Base-by-base conservation (phyloP, 108 stramenopile genomes). In the Thalassiosira profunda region DNA sequence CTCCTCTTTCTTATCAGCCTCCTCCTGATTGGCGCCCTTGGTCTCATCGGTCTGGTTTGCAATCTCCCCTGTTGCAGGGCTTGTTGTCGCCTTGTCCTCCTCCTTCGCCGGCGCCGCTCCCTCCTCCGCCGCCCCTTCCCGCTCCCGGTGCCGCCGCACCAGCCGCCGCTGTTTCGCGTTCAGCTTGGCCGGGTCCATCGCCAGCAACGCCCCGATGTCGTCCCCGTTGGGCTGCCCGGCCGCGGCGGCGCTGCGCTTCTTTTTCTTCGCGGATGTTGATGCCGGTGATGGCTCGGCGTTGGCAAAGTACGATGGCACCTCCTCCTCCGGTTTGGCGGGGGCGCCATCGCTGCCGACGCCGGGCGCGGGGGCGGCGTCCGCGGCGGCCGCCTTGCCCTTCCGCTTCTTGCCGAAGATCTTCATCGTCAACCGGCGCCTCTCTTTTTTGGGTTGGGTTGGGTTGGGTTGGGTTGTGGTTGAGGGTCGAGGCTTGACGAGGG, bases 111-210 rank as follows among this genome's bases (percentile, higher is more conserved):
- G 18, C n/a, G 37, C 37, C 23, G 37, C 31, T 33, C 64, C 37
- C 36, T 46, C 11, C 15, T 37, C 31, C 43, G 23, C 23, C 3
- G 6, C 34, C 14, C 31, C 65, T 15, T 59, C 46, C 24, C 88
- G 35, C 33, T 84, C 70, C 41, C 76, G 76, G 62, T 92, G 84
- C 12, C 94, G 84, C 60, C 80, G 84, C 9, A 95, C 67, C 74
- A 92, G 74, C 14, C 94, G 76, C 29, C 86, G 74, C 62, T 92
- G 79, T 58, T 95, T 95, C 30, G 91, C 76, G 65, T 92, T 95
- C 73, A 91, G 81, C 29, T 81, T 68, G 7, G 48, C 61, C 0
- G 84, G 74, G 45, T 94, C 86, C 70, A 82, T 85, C 36, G 70
- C 69, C 21, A 87, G 37, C 41, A 91, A 67, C 6, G 60, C 40